Percentiles rank a stretch among this genome's conserved stretches.
phyloP scores from a whole-genome alignment of 345 rosid genomes.

The Stellera chamaejasme region DNA sequence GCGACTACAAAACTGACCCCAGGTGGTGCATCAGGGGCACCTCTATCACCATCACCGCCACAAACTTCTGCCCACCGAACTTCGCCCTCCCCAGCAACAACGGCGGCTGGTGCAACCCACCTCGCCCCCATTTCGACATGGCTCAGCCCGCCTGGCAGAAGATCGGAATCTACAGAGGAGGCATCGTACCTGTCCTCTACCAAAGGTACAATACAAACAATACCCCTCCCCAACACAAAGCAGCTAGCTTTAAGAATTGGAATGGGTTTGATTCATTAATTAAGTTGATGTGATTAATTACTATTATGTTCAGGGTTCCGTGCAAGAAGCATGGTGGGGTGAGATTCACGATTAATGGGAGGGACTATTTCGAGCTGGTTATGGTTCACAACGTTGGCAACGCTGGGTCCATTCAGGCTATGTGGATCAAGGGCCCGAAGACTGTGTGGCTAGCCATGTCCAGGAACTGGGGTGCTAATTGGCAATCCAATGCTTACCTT shows the following conservation, averaged over 20 bases:
- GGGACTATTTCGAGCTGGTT: conserved; percentile 83
- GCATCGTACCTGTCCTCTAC: conserved; percentile 76
- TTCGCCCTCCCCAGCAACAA: conserved; percentile 49
- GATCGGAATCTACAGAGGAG: conserved; percentile 77
- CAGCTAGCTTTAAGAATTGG: background rate
- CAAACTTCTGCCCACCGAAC: conserved; percentile 82
- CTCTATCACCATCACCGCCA: conserved; percentile 55
- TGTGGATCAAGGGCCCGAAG: conserved; percentile 66
- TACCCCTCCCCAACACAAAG: background rate
- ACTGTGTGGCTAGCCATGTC: conserved; percentile 81
- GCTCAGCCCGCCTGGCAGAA: conserved; percentile 92
- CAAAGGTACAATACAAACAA: conserved; percentile 38
- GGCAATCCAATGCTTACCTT: conserved; percentile 88
- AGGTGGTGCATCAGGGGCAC: conserved; percentile 59
- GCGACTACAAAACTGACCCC: conserved; percentile 50
- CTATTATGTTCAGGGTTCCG: conserved; percentile 49
- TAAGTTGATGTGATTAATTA: no score
- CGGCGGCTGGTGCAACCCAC: conserved; percentile 99
- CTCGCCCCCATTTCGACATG: conserved; percentile 92
- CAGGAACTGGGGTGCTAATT: conserved; percentile 91
- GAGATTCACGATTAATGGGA: conserved; percentile 74
- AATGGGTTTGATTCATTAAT: no score
- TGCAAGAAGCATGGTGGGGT: conserved; percentile 83
- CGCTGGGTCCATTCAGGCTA: conserved; percentile 62
- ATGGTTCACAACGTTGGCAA: conserved; percentile 64